A percentile compares a stretch with the other conserved stretches of the same genome.
Conservation (phyloP, 148 eudicot genomes). For the Tetragonia tetragonoides region DNA sequence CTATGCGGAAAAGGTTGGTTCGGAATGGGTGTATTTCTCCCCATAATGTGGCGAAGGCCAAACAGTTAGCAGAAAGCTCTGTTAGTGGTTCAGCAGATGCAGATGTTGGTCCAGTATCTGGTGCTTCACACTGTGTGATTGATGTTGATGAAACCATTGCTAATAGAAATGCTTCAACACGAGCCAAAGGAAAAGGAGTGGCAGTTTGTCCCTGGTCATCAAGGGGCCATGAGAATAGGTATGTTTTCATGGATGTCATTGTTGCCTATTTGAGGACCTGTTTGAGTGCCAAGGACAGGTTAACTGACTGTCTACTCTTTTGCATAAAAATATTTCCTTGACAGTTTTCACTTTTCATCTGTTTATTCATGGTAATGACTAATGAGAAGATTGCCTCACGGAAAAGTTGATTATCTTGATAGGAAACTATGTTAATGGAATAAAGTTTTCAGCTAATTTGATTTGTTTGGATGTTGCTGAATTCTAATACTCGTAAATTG, state of each 20-base stretch:
- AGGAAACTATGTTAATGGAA: no score
- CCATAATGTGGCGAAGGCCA: constrained; percentile 63
- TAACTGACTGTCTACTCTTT: not conserved
- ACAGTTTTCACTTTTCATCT: not conserved
- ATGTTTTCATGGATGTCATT: not conserved
- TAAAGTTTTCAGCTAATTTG: no score
- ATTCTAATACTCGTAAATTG: no score
- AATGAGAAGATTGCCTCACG: no score
- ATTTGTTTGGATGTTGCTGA: no score
- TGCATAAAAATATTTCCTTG: not conserved
- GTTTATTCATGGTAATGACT: no score
- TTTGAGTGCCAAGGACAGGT: not conserved
- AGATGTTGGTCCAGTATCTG: constrained; percentile 25
- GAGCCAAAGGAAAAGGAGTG: constrained; percentile 52
- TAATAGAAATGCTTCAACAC: constrained; percentile 35
- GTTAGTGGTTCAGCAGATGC: constrained; percentile 19
- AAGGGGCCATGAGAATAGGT: constrained; percentile 31
- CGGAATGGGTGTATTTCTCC: constrained; percentile 85
- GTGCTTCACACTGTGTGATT: constrained; percentile 29
- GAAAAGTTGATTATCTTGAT: no score
- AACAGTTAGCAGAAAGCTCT: constrained; percentile 39
- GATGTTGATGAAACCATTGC: constrained; percentile 38
- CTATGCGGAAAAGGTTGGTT: constrained; percentile 58
- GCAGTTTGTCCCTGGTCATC: constrained; percentile 32
- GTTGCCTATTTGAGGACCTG: not conserved